A percentile compares a stretch with the other conserved stretches of the same genome.
Conservation (phyloP, 208 protist species). For the Acanthamoeba triangularis region DNA sequence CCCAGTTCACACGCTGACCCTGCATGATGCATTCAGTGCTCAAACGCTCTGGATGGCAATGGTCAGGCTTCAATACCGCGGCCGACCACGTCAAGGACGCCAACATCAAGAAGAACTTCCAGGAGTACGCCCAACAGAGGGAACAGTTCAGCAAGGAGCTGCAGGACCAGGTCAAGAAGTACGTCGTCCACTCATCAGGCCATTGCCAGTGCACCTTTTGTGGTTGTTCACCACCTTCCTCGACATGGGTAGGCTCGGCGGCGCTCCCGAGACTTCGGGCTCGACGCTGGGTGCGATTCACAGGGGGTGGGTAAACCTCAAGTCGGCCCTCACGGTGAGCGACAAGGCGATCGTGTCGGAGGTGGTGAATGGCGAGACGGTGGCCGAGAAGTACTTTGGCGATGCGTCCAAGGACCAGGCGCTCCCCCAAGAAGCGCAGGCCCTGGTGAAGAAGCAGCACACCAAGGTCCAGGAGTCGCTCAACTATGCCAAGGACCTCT, state of each 20-base stretch:
- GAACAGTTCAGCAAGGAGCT: conserved; percentile 62
- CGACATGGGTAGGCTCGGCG: background rate
- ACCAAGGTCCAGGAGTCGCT: background rate
- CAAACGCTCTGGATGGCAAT: background rate
- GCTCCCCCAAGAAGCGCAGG: background rate
- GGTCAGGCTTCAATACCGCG: background rate
- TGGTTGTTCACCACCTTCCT: background rate
- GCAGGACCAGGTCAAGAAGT: conserved; percentile 47
- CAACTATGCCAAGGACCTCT: conserved; percentile 22
- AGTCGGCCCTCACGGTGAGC: conserved; percentile 30
- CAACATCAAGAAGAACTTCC: conserved; percentile 33
- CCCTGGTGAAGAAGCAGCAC: conserved; percentile 8
- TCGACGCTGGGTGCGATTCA: background rate
- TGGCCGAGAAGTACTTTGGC: conserved; percentile 13
- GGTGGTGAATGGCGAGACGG: conserved; percentile 23
- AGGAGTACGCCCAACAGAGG: conserved; percentile 52
- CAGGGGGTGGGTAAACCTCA: conserved; percentile 37
- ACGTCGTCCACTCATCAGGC: no score
- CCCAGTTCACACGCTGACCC: no score
- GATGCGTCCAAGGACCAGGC: background rate
- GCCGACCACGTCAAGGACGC: conserved; percentile 19
- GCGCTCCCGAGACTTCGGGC: background rate
- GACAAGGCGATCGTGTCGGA: conserved; percentile 44
- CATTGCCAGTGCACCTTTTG: no score
- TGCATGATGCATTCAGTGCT: no score